Evolutionary conservation across 768 basidiomycete species (phyloP), one percentile per base, ranked within the genome.

Genomic region (Lyophyllum atratum): DNA sequence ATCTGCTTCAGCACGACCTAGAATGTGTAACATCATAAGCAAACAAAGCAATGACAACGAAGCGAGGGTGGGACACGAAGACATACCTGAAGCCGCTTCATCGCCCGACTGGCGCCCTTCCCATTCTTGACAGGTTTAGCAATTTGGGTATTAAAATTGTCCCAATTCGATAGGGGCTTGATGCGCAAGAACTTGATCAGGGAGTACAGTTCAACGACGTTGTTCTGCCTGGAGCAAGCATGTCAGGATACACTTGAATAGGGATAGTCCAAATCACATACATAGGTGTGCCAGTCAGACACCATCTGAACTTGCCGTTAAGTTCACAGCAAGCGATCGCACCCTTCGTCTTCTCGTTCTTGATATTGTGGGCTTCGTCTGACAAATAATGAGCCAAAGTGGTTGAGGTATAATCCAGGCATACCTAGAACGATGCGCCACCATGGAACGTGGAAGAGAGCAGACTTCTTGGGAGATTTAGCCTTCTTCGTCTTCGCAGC

Each of bases 351-450:
- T 80, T 86, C 49, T 84, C 79, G 65, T 95, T 93, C 78, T 95
- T 96, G 76, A 97, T 96, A 64, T 89, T 92, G 68, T 97, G 95
- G 0, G 95, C 95, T 66, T 97, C 94, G 66, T 97, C 95, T 92
- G 50, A n/a, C 17, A 51, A 4, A 52, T 12, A 17, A 22, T 28
- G 15, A 43, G 39, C 9, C 39, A 10, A 15, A 2, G 9, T 24
- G 15, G 9, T 26, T 34, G 44, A 49, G 29, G 44, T n/a, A 28
- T 2, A 19, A 45, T 62, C 70, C 22, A 12, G 17, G 69, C 72
- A 19, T 61, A 93, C 95, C 93, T 0, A 98, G 81, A 25, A 98
- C 89, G 47, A 96, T 79, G 11, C 93, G 80, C 74, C 85, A 89
- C 89, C 92, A 98, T 62, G 86, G 86, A 24, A 92, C 79, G 17